Base-by-base conservation (phyloP, 352 stramenopile species). In the Globisporangium lucens region DNA sequence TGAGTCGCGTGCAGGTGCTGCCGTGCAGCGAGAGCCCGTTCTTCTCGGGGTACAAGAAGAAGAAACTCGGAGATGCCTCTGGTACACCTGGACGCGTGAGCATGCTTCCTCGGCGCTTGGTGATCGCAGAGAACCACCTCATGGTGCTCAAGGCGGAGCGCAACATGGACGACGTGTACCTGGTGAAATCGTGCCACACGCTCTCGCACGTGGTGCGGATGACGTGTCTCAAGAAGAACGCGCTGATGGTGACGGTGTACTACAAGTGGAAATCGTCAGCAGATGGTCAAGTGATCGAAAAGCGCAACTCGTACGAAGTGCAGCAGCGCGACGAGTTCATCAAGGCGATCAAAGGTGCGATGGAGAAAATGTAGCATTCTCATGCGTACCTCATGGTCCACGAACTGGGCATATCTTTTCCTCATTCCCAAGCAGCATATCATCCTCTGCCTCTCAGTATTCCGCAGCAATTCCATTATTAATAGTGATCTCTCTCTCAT, bases 221-320 rank as follows among this genome's bases (percentile, higher is more conserved):
- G 86, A 96, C 88, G 55, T 94, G 83, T 68, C 73, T 94, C 66
- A 96, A 94, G 73, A 96, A 96, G 75, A 96, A 94, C 46, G 83
- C 85, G 24, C 75, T 94, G 49, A 91, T 94, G 86, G 87, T 96
- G 5, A 94, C 78, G 15, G 75, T 96, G 56, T 94, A 96, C 75
- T 93, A 94, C 86, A 93, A 87, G 76, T 93, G 79, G 77, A 85
- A 89, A 63, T 61, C 71, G 3, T 59, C 71, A 3, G 58, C 67
- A 0, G 65, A 75, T 33, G 73, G 73, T 30, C 66, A 85, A 9
- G 65, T 84, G n/a, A 10, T 79, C 17, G 84, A 93, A 65, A 79
- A 79, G 51, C 78, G 81, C 38, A 95, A 95, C 56, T 74, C 80
- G 36, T 94, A 95, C 78, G 86, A 95, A 63, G 77, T 95, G 64